Evolutionary conservation across 2,329 filamentous ascomycete genomes (phyloP).

Genomic region (Colletotrichum lentis): DNA sequence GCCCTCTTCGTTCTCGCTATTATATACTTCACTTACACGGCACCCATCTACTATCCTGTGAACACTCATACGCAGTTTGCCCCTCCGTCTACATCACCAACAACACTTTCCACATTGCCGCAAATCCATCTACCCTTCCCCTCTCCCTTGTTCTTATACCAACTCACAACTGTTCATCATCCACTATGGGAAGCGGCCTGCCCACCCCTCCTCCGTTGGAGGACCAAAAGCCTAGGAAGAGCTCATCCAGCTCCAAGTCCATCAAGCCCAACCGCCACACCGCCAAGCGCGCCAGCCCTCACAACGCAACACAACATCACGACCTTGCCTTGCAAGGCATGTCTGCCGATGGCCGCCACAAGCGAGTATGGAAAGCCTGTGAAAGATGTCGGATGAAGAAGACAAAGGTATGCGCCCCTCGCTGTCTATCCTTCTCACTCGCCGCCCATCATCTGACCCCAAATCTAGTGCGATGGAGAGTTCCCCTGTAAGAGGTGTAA

Average conservation of each 20-base stretch:
- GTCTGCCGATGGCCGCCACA: conserved; percentile 62
- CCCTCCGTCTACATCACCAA: conserved; percentile 22
- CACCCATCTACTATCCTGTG: conserved; percentile 7
- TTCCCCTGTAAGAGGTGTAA: conserved; percentile 73
- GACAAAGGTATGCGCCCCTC: conserved; percentile 63
- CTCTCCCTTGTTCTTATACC: not conserved
- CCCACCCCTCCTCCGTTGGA: conserved; percentile 64
- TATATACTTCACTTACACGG: conserved; percentile 36
- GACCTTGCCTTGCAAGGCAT: conserved; percentile 51
- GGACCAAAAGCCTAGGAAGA: conserved; percentile 55
- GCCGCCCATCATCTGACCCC: conserved; percentile 6
- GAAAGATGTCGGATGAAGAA: conserved; percentile 75
- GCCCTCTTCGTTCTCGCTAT: conserved; percentile 29
- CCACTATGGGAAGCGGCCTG: conserved; percentile 59
- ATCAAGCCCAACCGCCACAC: conserved; percentile 61
- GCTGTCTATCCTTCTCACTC: not conserved
- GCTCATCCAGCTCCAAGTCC: conserved; percentile 54
- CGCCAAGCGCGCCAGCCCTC: conserved; percentile 59
- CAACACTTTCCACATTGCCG: not conserved
- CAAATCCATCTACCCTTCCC: conserved; percentile 6
- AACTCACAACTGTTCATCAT: conserved; percentile 13
- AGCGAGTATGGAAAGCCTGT: conserved; percentile 73
- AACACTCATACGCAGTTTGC: conserved; percentile 31
- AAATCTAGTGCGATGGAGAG: conserved; percentile 66
- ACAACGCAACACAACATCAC: conserved; percentile 50